Evolutionary conservation across 2,329 filamentous ascomycete genomes (phyloP).

Genomic region (Epichloe sylvatica): DNA sequence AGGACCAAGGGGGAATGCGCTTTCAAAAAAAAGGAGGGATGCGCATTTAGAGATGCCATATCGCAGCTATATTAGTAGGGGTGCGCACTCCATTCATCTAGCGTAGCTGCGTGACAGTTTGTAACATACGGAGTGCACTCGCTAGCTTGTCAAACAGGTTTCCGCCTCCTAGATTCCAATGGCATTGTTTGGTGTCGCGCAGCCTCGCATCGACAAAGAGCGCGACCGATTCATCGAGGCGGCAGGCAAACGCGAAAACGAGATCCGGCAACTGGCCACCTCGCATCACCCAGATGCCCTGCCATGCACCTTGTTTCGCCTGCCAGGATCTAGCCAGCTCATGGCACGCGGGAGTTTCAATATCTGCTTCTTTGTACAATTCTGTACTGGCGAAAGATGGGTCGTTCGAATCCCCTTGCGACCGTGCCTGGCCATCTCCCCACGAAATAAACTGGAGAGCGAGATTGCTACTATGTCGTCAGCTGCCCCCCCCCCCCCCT

Average conservation of each 20-base stretch:
- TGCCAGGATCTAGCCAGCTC: too few relatives aligned
- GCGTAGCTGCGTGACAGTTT: too few relatives aligned
- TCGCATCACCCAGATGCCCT: not conserved
- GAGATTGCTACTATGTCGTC: not conserved
- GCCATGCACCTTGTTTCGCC: not conserved
- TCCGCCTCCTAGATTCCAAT: not conserved
- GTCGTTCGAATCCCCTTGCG: conserved; percentile 2
- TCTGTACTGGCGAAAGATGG: not conserved
- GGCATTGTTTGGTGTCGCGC: not conserved
- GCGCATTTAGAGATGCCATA: too few relatives aligned
- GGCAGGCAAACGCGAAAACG: not conserved
- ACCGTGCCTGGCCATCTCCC: conserved; percentile 1
- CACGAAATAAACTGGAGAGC: not conserved
- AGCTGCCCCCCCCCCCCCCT: too few relatives aligned
- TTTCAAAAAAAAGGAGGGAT: too few relatives aligned
- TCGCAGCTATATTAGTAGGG: too few relatives aligned
- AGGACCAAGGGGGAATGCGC: too few relatives aligned
- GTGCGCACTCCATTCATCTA: too few relatives aligned
- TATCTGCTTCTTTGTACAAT: conserved; percentile 3
- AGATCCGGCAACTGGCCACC: not conserved
- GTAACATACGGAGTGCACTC: too few relatives aligned
- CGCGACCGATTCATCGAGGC: not conserved
- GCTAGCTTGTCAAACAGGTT: not conserved
- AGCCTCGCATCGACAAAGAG: not conserved
- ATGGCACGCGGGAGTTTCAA: conserved; percentile 1